These are phyloP conservation scores for Leishmania tropica DNA, from an alignment of 208 protist species.

Conservation along the genomic window DNA sequence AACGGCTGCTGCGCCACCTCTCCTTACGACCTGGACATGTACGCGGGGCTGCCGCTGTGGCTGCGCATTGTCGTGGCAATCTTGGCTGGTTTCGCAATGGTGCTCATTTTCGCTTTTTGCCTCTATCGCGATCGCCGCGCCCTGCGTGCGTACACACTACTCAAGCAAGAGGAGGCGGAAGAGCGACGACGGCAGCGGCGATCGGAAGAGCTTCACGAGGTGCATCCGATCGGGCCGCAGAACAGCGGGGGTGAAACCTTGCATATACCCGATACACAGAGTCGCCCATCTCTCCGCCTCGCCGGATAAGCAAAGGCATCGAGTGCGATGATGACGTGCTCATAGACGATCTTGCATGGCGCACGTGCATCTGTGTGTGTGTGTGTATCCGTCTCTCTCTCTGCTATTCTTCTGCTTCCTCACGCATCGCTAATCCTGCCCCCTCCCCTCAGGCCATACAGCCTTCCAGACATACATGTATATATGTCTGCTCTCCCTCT, in stretches of 20 bases:
- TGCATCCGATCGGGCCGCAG: not conserved
- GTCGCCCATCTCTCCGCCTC: not conserved
- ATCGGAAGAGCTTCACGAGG: not conserved
- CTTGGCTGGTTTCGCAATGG: not conserved
- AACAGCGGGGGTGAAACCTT: not conserved
- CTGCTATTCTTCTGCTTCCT: not conserved
- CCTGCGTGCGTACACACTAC: conserved; percentile 12
- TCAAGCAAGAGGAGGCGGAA: not conserved
- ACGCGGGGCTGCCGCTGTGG: conserved; percentile 15
- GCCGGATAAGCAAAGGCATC: not conserved
- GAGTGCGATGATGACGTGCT: not conserved
- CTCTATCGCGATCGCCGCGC: conserved; percentile 17
- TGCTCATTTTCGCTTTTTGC: conserved; percentile 6
- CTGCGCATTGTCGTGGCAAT: conserved; percentile 7
- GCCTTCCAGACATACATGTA: too few species aligned
- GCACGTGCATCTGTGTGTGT: not conserved
- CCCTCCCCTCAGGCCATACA: too few species aligned
- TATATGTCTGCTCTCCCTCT: too few species aligned
- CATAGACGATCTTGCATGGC: not conserved
- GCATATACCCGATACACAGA: not conserved
- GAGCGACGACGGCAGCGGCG: not conserved
- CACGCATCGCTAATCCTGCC: not conserved
- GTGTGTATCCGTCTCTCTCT: not conserved
- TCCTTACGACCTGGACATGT: not conserved
- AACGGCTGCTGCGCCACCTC: conserved; percentile 27